Conservation (phyloP, 2,329 filamentous ascomycete genomes). For the Ilyonectria sp. region DNA sequence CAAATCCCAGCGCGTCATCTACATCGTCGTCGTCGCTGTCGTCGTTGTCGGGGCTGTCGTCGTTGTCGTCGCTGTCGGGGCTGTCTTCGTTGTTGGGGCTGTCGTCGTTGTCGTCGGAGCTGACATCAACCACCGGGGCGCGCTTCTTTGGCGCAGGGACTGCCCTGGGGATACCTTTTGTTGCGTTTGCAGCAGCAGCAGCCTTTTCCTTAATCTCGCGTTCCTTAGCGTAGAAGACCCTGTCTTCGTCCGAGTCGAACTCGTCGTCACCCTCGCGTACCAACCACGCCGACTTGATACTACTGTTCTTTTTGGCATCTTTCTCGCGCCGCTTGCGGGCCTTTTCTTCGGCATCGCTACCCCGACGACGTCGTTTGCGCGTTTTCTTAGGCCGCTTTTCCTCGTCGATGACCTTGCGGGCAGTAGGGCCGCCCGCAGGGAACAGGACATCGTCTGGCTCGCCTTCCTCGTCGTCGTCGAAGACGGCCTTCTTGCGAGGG, state of each 20-base stretch:
- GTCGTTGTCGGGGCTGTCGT: slow-evolving; percentile 40
- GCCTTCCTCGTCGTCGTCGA: slow-evolving; percentile 79
- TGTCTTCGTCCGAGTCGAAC: slow-evolving; percentile 79
- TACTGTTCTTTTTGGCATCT: slow-evolving; percentile 53
- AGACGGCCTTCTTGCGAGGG: slow-evolving; percentile 70
- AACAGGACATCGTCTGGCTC: slow-evolving; percentile 74
- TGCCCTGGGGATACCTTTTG: slow-evolving; percentile 23
- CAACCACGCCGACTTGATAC: slow-evolving; percentile 88
- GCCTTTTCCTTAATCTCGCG: slow-evolving; percentile 69
- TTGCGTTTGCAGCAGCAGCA: slow-evolving; percentile 53
- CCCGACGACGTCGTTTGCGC: slow-evolving; percentile 63
- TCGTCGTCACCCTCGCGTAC: slow-evolving; percentile 92
- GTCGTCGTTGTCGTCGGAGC: slow-evolving; percentile 42
- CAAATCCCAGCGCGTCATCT: slow-evolving; percentile 40
- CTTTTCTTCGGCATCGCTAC: slow-evolving; percentile 66
- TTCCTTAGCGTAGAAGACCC: slow-evolving; percentile 85
- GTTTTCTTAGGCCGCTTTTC: slow-evolving; percentile 68
- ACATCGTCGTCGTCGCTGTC: slow-evolving; percentile 36
- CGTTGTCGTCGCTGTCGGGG: slow-evolving; percentile 44
- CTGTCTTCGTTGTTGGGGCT: slow-evolving; percentile 42
- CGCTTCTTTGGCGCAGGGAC: slow-evolving; percentile 44
- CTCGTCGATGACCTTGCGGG: slow-evolving; percentile 66
- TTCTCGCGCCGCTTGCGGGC: slow-evolving; percentile 74
- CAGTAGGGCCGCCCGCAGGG: slow-evolving; percentile 76
- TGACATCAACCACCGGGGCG: slow-evolving; percentile 35